Percentiles rank a stretch among this genome's conserved stretches.
Conservation (phyloP, 2,329 filamentous ascomycete species). For the Arthrobotrys iridis region DNA sequence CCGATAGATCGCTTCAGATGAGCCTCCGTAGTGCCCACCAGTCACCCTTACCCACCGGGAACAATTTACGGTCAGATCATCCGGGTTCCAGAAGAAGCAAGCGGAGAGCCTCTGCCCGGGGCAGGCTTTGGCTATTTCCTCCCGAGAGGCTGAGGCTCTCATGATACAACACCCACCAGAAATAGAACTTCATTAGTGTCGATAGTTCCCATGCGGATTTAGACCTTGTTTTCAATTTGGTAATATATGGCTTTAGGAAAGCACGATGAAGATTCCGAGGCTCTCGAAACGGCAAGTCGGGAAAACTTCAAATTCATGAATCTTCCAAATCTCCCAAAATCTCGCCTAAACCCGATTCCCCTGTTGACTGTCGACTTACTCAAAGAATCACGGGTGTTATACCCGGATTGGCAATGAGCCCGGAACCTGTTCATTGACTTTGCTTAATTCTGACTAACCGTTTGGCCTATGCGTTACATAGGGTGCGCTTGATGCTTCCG, state of each 20-base stretch:
- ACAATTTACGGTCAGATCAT: constrained; percentile 34
- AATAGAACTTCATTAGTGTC: constrained; percentile 30
- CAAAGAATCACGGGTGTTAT: constrained; percentile 19
- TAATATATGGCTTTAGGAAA: constrained; percentile 39
- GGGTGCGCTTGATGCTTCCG: constrained; percentile 24
- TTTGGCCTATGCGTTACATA: neutral
- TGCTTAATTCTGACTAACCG: constrained; percentile 14
- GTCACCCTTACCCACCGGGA: constrained; percentile 23
- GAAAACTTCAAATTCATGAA: constrained; percentile 14
- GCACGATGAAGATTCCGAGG: constrained; percentile 33
- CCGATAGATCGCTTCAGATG: constrained; percentile 22
- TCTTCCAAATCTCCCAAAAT: constrained; percentile 41
- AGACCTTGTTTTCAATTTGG: constrained; percentile 10
- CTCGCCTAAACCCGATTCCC: constrained; percentile 48
- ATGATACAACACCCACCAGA: constrained; percentile 47
- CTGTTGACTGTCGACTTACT: constrained; percentile 13
- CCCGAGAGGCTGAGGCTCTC: constrained; percentile 51
- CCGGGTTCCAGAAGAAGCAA: constrained; percentile 46
- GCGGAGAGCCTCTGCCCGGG: constrained; percentile 18
- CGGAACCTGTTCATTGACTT: constrained; percentile 4
- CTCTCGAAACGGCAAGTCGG: constrained; percentile 50
- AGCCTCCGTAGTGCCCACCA: constrained; percentile 25
- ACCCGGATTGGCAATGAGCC: constrained; percentile 15
- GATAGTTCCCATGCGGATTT: neutral
- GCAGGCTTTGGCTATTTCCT: constrained; percentile 29